Evolutionary conservation across 306 rosid genomes (phyloP).

Genomic region (Quercus agrifolia): DNA sequence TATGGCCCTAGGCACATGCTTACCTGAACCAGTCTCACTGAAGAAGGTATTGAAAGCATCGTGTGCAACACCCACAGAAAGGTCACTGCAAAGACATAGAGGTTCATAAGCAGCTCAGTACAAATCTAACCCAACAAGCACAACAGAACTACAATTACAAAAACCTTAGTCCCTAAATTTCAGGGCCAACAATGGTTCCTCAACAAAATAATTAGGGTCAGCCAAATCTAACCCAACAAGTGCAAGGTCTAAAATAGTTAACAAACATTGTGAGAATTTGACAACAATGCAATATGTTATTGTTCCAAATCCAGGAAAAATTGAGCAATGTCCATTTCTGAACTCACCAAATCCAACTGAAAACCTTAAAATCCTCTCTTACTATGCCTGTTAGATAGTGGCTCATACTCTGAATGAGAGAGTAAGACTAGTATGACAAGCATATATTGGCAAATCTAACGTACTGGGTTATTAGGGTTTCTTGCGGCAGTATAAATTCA

Average conservation of each 20-base stretch:
- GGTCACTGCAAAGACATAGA: conserved; percentile 47
- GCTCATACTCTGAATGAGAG: too few relatives aligned
- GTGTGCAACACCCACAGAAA: conserved; percentile 62
- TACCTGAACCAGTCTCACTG: conserved; percentile 93
- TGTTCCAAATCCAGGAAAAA: not conserved
- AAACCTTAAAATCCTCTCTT: not conserved
- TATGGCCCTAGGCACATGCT: conserved; percentile 92
- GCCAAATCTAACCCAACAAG: not conserved
- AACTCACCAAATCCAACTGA: not conserved
- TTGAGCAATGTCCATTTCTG: not conserved
- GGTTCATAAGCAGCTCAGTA: not conserved
- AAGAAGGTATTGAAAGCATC: conserved; percentile 98
- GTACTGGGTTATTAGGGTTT: too few relatives aligned
- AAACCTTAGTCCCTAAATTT: too few relatives aligned
- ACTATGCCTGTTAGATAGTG: not conserved
- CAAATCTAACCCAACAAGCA: not conserved
- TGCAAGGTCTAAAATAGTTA: not conserved
- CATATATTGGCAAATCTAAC: too few relatives aligned
- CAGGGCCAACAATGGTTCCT: too few relatives aligned
- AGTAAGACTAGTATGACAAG: too few relatives aligned
- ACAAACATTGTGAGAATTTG: not conserved
- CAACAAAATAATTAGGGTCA: too few relatives aligned
- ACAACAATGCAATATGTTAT: not conserved
- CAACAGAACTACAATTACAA: too few relatives aligned
- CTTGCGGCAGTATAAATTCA: too few relatives aligned